Evolutionary conservation across 1,139 yeast genomes (phyloP), one percentile per base, ranked within the genome.

Genomic region (Candida sp.): DNA sequence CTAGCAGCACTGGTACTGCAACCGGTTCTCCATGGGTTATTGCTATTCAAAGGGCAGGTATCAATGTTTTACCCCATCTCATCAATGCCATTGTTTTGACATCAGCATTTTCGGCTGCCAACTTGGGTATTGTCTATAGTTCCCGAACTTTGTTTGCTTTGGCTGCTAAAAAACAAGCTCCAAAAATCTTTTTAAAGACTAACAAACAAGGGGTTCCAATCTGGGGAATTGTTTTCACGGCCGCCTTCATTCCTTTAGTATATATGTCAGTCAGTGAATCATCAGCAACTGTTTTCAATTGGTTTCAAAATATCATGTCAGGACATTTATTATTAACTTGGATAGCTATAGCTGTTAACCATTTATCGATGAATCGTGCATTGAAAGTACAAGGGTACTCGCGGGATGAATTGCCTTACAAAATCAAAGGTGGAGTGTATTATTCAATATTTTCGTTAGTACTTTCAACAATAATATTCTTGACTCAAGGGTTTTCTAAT

Each of bases 51-150:
- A 64, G 67, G 40, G 80, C 81, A 2, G 77, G 77, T 23, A 77
- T 78, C 45, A 64, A 61, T 36, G 79, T 66, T 1, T 57, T 79
- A 25, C 79, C 80, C 9, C 74, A 72, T 49, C 66, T 79, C 43
- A 67, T 78, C 49, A 78, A 78, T 54, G 82, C 71, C 2, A 69
- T 73, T 45, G 73, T 77, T 33, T 55, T 78, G 43, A 66, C 78
- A 0, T 74, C 81, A 35, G 82, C 82, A 1, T 73, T 76, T 63
- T 73, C 81, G 12, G 77, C 81, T 5, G 81, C 74, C 22, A 77
- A 77, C 50, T 66, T 75, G 4, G 61, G 61, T 25, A 53, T 76
- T 45, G 66, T 70, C 35, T 67, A 67, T 22, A 64, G 73, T 15
- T 63, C 81, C 2, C 64, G 83, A 58, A 57, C 68, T 3, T 51